These are phyloP conservation scores for Xylaria multiplex DNA, from an alignment of 2,329 filamentous ascomycete species.

Conservation along the genomic window DNA sequence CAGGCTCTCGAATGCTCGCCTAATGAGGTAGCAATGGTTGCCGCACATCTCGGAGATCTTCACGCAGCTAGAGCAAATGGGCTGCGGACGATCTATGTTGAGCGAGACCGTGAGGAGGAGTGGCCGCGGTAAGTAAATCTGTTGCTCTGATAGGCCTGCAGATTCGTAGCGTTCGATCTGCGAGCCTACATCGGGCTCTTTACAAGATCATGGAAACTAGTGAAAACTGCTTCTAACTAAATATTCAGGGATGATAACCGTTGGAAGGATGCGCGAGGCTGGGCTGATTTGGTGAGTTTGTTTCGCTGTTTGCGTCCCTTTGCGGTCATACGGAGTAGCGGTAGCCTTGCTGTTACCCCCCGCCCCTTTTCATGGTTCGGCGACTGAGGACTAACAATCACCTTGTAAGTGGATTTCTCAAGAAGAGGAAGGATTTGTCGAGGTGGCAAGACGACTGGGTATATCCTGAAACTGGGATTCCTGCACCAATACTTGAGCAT, in stretches of 20 bases:
- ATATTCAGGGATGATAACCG: conserved; percentile 56
- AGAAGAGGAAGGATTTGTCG: conserved; percentile 62
- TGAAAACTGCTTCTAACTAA: conserved; percentile 11
- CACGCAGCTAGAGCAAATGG: conserved; percentile 72
- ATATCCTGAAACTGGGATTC: conserved; percentile 36
- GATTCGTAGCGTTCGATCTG: not conserved
- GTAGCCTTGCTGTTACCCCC: not conserved
- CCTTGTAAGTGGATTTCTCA: conserved; percentile 59
- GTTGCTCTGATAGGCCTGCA: conserved; percentile 7
- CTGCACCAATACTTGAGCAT: not conserved
- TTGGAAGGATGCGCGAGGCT: conserved; percentile 63
- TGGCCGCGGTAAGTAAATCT: conserved; percentile 53
- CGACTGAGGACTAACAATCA: conserved; percentile 16
- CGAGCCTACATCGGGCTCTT: not conserved
- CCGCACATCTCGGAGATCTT: conserved; percentile 77
- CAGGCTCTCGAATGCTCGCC: conserved; percentile 65
- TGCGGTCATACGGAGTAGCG: not conserved
- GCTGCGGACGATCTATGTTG: conserved; percentile 71
- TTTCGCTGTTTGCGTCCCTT: conserved; percentile 5
- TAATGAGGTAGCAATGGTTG: conserved; percentile 77
- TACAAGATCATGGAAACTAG: conserved; percentile 15
- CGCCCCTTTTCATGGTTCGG: not conserved
- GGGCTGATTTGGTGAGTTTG: conserved; percentile 67
- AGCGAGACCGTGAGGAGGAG: conserved; percentile 72
- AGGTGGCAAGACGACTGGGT: conserved; percentile 61